Evolutionary conservation across 176 grass and related monocot genomes (phyloP).

Genomic region (Oryza rufipogon): DNA sequence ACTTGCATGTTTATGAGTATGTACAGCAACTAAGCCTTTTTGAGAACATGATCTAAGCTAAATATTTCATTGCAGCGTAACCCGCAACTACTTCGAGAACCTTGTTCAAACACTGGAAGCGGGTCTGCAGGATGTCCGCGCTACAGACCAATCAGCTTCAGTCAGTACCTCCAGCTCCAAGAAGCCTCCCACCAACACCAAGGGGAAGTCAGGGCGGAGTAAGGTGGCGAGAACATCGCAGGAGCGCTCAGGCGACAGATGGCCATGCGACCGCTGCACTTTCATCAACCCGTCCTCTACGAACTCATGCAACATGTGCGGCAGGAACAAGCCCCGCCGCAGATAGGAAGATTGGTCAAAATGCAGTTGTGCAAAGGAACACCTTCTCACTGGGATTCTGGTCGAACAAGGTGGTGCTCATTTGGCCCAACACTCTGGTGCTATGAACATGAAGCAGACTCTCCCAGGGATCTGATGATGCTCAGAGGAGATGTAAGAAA

Average conservation of each 20-base stretch:
- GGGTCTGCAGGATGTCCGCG: constrained; percentile 68
- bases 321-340: background rate
- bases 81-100: constrained; percentile 89
- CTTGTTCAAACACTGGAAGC: constrained; percentile 82
- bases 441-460: constrained; percentile 9
- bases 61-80: constrained; percentile 53
- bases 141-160: constrained; percentile 42
- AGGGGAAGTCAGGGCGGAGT: constrained; percentile 53
- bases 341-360: background rate
- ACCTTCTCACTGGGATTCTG: background rate
- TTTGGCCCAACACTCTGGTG: background rate
- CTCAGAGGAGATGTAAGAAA: background rate
- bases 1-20: background rate
- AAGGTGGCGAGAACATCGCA: constrained; percentile 35
- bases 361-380: background rate
- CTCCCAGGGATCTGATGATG: background rate
- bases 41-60: background rate
- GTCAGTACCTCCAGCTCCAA: constrained; percentile 45
- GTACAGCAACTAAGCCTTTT: background rate
- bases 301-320: background rate
- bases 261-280: constrained; percentile 69
- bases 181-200: constrained; percentile 48
- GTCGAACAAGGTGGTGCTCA: background rate
- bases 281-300: constrained; percentile 44
- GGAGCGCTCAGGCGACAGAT: constrained; percentile 42